Evolutionary conservation across 805 yeast species (phyloP), one percentile per base, ranked within the genome.

Genomic region (Hanseniaspora singularis): DNA sequence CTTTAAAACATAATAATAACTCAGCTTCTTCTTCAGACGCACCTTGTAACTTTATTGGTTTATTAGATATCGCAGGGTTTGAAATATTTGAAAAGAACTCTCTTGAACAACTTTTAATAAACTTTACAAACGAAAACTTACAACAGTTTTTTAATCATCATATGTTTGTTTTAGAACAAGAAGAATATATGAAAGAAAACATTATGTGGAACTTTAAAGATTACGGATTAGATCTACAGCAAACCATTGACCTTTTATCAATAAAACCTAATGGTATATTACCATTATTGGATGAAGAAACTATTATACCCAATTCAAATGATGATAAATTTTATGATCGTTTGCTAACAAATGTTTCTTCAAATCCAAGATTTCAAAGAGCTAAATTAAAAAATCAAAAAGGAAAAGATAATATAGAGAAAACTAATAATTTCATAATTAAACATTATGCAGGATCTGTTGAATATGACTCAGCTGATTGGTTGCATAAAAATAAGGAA

Each of bases 111-210:
- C 79, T 92, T 59, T 89, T 98, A 65, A 89, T 89, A 64, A 89
- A 89, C 61, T 92, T 88, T 62, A 96, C 97, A 39, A 89, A 89
- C 64, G 98, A 92, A 66, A 92, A 89, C 63, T 72, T 92, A 52
- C 98, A 92, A 62, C 98, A 92, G 63, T 96, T 92, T 62, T 92
- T 92, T 68, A 92, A 89, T 58, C 96, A 88, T 66, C 96, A 92
- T 60, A 96, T 92, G 64, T 92, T 92, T 74, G 88, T 92, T 57
- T 74, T 92, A 51, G 99, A 92, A 60, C 97, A 92, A 68, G 95
- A 86, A 60, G 97, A 92, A 62, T 92, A 92, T 58, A 72, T 87
- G 49, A 77, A 77, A 50, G 98, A 92, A 65, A 87, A 87, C 56
- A 89, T 92, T 51, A 89, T 87, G 56, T 92, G 98, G 97, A 78